These are phyloP conservation scores for Ascoidea tarda DNA, from an alignment of 805 yeast genomes.

Conservation along the genomic window DNA sequence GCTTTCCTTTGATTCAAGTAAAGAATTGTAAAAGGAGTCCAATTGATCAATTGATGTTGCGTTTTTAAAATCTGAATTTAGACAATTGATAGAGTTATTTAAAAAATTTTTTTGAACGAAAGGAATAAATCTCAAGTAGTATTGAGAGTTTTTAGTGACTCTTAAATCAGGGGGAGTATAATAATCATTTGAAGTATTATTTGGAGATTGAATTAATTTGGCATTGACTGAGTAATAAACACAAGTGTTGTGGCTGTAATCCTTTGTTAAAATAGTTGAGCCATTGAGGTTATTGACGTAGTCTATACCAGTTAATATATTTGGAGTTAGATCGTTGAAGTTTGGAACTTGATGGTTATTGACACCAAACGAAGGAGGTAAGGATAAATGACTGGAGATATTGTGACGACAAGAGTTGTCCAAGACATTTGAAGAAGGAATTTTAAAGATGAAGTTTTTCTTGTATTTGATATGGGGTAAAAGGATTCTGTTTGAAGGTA, in stretches of 20 bases:
- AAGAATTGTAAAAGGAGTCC: no score
- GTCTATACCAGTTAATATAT: background rate
- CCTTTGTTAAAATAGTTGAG: no score
- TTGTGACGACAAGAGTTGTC: slow-evolving; percentile 20
- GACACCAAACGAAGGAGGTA: background rate
- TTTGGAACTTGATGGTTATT: no score
- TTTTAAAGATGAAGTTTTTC: slow-evolving; percentile 28
- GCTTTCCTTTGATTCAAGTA: no score
- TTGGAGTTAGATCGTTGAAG: no score
- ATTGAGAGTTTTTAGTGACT: no score
- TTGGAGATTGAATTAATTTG: background rate
- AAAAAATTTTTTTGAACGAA: background rate
- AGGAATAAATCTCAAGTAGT: no score
- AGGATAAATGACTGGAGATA: background rate
- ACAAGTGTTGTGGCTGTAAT: background rate
- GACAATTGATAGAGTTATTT: no score
- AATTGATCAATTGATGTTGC: no score
- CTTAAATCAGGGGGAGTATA: no score
- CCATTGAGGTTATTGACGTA: background rate
- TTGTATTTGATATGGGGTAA: slow-evolving; percentile 24
- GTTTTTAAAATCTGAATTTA: background rate
- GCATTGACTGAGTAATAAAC: background rate
- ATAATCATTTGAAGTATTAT: background rate
- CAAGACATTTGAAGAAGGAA: slow-evolving; percentile 22
- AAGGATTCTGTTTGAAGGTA: slow-evolving; percentile 25